phyloP scores from a whole-genome alignment of 108 stramenopile species.

The Pinguiococcus pyrenoidosus region DNA sequence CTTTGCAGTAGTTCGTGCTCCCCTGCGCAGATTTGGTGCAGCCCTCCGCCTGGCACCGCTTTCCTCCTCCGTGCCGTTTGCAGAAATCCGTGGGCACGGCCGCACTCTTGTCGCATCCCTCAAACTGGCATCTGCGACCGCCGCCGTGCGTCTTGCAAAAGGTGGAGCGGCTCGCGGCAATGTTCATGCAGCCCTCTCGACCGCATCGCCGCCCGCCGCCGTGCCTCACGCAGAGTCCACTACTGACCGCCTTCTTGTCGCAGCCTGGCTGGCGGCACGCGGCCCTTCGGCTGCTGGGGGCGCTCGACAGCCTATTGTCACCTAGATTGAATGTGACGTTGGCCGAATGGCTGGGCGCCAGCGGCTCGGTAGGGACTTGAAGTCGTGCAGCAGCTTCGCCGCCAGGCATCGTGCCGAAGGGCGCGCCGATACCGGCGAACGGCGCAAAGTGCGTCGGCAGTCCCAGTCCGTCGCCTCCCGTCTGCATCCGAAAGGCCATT shows the following conservation, averaged over 20 bases:
- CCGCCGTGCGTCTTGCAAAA: slow-evolving; percentile 77
- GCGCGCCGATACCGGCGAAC: too few relatives aligned
- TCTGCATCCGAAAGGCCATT: too few relatives aligned
- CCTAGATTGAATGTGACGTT: too few relatives aligned
- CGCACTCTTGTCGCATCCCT: slow-evolving; percentile 76
- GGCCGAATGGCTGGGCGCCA: too few relatives aligned
- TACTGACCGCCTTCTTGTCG: slow-evolving; percentile 48
- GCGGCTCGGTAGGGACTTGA: too few relatives aligned
- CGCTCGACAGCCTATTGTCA: too few relatives aligned
- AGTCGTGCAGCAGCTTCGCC: too few relatives aligned
- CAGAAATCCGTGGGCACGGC: slow-evolving; percentile 78
- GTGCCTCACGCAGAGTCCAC: slow-evolving; percentile 71
- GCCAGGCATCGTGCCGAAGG: too few relatives aligned
- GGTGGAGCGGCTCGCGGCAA: slow-evolving; percentile 77
- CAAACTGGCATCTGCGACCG: slow-evolving; percentile 60
- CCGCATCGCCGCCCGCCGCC: slow-evolving; percentile 64
- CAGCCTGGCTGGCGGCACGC: too few relatives aligned
- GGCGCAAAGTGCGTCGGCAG: too few relatives aligned
- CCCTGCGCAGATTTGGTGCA: slow-evolving; percentile 28
- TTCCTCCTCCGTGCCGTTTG: slow-evolving; percentile 85
- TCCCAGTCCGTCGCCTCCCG: too few relatives aligned
- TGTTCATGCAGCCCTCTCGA: slow-evolving; percentile 66
- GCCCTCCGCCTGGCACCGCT: slow-evolving; percentile 28
- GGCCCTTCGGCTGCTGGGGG: too few relatives aligned
- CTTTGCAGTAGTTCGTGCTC: slow-evolving; percentile 21